phyloP scores from a whole-genome alignment of 495 filamentous ascomycete species.

The Xanthoparmelia taractica region DNA sequence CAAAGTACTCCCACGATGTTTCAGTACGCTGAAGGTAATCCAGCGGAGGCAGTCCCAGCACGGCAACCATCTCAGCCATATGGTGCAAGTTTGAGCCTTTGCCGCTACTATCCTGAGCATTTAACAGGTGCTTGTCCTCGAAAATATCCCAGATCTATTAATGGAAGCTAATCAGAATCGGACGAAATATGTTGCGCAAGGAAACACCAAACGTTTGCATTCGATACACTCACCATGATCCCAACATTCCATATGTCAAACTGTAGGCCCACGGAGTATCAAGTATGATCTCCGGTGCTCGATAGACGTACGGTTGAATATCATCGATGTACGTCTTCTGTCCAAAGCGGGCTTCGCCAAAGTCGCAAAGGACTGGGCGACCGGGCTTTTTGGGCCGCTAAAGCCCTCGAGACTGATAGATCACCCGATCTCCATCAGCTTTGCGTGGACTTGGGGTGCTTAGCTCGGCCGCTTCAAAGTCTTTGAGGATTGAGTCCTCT shows the following conservation, averaged over 20 bases:
- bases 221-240: constrained; percentile 33
- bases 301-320: constrained; percentile 39
- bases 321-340: constrained; percentile 25
- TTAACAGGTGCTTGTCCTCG: constrained; percentile 29
- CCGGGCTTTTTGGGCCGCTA: constrained; percentile 13
- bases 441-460: too few species aligned
- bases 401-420: constrained; percentile 29
- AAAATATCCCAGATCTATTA: constrained; percentile 32
- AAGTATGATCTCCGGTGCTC: constrained; percentile 42
- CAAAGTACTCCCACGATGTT: constrained; percentile 29
- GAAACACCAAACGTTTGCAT: too few species aligned
- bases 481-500: constrained; percentile 32
- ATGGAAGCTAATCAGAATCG: neutral
- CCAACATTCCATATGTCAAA: constrained; percentile 43
- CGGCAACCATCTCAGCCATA: constrained; percentile 33
- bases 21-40: constrained; percentile 29
- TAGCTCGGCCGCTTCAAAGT: constrained; percentile 25
- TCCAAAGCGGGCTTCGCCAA: constrained; percentile 33
- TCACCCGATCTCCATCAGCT: constrained; percentile 23
- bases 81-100: constrained; percentile 14
- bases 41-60: constrained; percentile 31
- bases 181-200: too few species aligned
- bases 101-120: constrained; percentile 18
- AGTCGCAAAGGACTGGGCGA: constrained; percentile 29
- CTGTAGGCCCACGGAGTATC: constrained; percentile 37